phyloP scores from a whole-genome alignment of 495 filamentous ascomycete species.

The Tetracladium setigerum region DNA sequence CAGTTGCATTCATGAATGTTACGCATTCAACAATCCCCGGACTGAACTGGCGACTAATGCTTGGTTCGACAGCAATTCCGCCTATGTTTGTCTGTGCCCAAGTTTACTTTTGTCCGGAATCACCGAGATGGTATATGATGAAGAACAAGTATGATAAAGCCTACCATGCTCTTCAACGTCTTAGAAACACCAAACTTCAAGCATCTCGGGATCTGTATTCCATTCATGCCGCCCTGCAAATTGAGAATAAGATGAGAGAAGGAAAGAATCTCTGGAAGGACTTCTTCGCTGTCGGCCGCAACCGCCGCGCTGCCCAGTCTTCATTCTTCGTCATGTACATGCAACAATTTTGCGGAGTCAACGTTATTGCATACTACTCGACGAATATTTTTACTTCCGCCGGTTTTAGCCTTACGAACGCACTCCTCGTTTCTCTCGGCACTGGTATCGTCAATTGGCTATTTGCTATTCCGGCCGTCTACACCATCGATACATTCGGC shows the following conservation, averaged over 20 bases:
- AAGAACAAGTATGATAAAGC: neutral
- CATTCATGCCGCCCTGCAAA: constrained; percentile 64
- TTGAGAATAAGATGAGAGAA: constrained; percentile 53
- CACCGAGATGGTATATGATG: neutral
- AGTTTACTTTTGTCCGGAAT: constrained; percentile 45
- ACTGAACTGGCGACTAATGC: neutral
- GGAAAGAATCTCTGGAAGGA: constrained; percentile 58
- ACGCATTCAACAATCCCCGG: neutral
- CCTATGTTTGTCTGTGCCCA: constrained; percentile 37
- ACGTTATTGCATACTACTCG: constrained; percentile 58
- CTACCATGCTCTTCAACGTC: constrained; percentile 14
- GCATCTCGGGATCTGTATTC: constrained; percentile 76
- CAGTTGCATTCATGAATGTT: neutral
- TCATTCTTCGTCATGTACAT: constrained; percentile 77
- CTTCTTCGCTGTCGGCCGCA: constrained; percentile 65
- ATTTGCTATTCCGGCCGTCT: constrained; percentile 68
- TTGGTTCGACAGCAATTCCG: constrained; percentile 60
- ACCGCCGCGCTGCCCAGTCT: constrained; percentile 67
- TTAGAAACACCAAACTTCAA: constrained; percentile 63
- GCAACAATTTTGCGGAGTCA: constrained; percentile 54
- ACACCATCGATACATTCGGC: constrained; percentile 69
- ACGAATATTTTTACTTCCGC: constrained; percentile 54
- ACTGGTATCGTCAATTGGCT: constrained; percentile 71
- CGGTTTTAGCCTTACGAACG: constrained; percentile 44
- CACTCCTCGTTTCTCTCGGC: constrained; percentile 60